Evolutionary conservation across 176 grass and related monocot genomes (phyloP).

Genomic region (Rhynchospora breviuscula): DNA sequence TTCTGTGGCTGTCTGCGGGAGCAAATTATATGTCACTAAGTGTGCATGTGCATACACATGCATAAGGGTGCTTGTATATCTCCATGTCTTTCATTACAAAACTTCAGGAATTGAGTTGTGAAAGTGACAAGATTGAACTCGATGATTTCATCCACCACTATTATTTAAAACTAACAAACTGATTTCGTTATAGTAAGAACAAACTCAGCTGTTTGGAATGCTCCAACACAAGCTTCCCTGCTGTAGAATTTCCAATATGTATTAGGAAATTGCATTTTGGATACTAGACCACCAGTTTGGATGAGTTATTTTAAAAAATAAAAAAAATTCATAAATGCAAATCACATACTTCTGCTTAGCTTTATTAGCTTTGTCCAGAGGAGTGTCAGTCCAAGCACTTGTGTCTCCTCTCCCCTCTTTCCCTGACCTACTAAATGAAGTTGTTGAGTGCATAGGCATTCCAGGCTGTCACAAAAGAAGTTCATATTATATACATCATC

Average conservation of each 20-base stretch:
- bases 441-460: conserved; percentile 84
- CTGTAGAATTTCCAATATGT: background rate
- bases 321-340: background rate
- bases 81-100: background rate
- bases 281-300: background rate
- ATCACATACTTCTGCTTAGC: conserved; percentile 72
- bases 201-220: background rate
- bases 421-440: conserved; percentile 67
- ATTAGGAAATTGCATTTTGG: background rate
- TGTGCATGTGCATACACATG: background rate
- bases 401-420: conserved; percentile 92
- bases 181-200: background rate
- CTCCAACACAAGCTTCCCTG: background rate
- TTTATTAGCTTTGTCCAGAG: conserved; percentile 82
- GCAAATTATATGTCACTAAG: background rate
- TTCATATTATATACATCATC: background rate
- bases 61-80: background rate
- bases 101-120: background rate
- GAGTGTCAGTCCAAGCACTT: conserved; percentile 73
- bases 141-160: background rate
- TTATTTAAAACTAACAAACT: no score
- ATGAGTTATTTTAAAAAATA: background rate
- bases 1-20: background rate
- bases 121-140: background rate
- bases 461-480: conserved; percentile 45